Evolutionary conservation across 2,329 filamentous ascomycete species (phyloP), one percentile per base, ranked within the genome.

Genomic region (Paraphoma sp.): DNA sequence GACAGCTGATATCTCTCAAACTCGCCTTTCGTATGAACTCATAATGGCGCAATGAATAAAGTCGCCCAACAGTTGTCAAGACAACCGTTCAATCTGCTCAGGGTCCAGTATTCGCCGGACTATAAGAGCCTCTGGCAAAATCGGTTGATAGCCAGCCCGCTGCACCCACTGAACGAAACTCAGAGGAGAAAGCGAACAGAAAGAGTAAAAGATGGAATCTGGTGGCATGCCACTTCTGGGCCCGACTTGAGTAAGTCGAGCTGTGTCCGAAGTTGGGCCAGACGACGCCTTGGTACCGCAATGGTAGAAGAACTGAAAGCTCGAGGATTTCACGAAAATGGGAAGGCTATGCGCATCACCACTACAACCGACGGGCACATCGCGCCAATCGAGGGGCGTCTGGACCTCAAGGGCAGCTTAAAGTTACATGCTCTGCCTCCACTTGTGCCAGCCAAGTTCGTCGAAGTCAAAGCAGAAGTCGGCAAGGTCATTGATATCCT

Each of bases 231-330:
- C 5, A 71, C 67, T 2, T 63, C 64, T 2, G 52, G 58, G 9
- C 12, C 55, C 11, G 67, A 67, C 12, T 48, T 69, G 17, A 70
- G 65, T 28, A 76, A 72, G 55, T 73, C 68, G 6, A 65, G 64
- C 18, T 72, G 71, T 14, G 71, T 77, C 42, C 48, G 74, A 40
- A 53, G 67, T 33, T 76, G 73, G 73, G 64, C 68, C 10, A 60
- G 66, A 38, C 59, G 74, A 29, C 62, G 73, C 17, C 54, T 76
- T 53, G 64, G 65, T 42, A 66, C 64, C 47, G 75, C 75, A 0
- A 62, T 77, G 29, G 60, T 53, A 12, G 72, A 71, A 4, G 72
- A 68, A 47, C 53, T 77, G 45, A 63, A 60, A 44, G 52, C 53
- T 6, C 60, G 64, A 14, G 74, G 70, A 1, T 71, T 72, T 41